A percentile compares a stretch with the other conserved stretches of the same genome.
phyloP scores from a whole-genome alignment of 2,329 filamentous ascomycete genomes.

The Talaromyces sp. region DNA sequence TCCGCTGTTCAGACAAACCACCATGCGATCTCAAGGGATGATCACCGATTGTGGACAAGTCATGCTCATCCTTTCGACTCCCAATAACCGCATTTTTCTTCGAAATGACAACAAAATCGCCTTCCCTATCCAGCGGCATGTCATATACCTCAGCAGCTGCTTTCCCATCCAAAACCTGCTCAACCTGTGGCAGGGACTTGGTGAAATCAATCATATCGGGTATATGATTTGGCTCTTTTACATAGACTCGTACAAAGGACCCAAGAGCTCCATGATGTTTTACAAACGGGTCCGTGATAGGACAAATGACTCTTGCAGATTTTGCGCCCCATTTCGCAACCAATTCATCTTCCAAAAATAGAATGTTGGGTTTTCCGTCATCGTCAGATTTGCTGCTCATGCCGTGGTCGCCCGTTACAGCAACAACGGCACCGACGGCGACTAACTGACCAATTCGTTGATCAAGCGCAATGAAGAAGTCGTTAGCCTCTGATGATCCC shows the following conservation, averaged over 20 bases:
- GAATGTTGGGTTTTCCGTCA: constrained; percentile 39
- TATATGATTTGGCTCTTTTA: constrained; percentile 28
- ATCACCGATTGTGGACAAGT: constrained; percentile 34
- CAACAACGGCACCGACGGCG: constrained; percentile 38
- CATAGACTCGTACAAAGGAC: constrained; percentile 44
- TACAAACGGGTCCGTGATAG: constrained; percentile 48
- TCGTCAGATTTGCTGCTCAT: constrained; percentile 44
- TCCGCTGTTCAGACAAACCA: constrained; percentile 41
- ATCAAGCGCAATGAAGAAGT: constrained; percentile 41
- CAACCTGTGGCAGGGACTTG: constrained; percentile 33
- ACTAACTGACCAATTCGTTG: constrained; percentile 33
- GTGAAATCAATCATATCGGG: constrained; percentile 33
- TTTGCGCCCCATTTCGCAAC: constrained; percentile 31
- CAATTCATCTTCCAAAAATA: constrained; percentile 44
- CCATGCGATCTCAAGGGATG: constrained; percentile 44
- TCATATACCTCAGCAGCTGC: constrained; percentile 38
- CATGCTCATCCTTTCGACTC: constrained; percentile 36
- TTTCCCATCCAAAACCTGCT: constrained; percentile 31
- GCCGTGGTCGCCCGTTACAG: constrained; percentile 46
- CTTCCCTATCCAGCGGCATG: constrained; percentile 44
- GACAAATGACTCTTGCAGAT: constrained; percentile 43
- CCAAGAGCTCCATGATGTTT: constrained; percentile 46
- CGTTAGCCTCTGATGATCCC: constrained; percentile 35
- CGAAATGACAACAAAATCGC: constrained; percentile 43
- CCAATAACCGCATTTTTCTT: constrained; percentile 41